Conservation (phyloP, 805 yeast species). For the Monosporozyma siamensis region DNA sequence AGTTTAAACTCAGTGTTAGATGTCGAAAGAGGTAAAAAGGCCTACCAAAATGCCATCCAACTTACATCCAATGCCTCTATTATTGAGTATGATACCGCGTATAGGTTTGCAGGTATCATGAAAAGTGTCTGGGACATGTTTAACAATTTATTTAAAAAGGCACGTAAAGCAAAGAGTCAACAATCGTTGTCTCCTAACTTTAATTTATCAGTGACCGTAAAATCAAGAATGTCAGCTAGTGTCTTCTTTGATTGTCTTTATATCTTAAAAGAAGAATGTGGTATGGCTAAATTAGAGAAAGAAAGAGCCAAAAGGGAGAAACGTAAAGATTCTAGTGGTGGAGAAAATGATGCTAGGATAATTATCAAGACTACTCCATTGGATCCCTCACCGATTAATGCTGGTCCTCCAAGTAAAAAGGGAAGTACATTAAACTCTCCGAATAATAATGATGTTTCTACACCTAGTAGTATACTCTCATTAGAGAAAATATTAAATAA, state of each 20-base stretch:
- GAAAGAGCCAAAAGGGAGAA: slow-evolving; percentile 13
- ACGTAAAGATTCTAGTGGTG: slow-evolving; percentile 14
- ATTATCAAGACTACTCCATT: slow-evolving; percentile 72
- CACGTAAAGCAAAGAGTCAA: slow-evolving; percentile 2
- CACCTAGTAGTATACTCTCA: slow-evolving; percentile 3
- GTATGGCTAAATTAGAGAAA: slow-evolving; percentile 58
- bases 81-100: slow-evolving; percentile 84
- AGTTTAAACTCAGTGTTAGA: slow-evolving; percentile 61
- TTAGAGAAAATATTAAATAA: slow-evolving; percentile 2
- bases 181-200: slow-evolving; percentile 15
- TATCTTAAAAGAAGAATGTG: slow-evolving; percentile 76
- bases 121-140: slow-evolving; percentile 87
- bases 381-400: slow-evolving; percentile 68
- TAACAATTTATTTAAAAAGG: slow-evolving; percentile 50
- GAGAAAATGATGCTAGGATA: slow-evolving; percentile 46
- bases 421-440: slow-evolving; percentile 14
- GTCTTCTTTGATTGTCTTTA: slow-evolving; percentile 87
- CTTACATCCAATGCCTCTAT: slow-evolving; percentile 73
- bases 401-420: slow-evolving; percentile 12
- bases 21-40: slow-evolving; percentile 56
- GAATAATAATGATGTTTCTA: not conserved
- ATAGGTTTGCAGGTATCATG: slow-evolving; percentile 88
- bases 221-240: slow-evolving; percentile 84
- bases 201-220: slow-evolving; percentile 44
- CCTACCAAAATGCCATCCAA: slow-evolving; percentile 57